phyloP scores from a whole-genome alignment of 345 rosid species.

The Triadica sebifera region DNA sequence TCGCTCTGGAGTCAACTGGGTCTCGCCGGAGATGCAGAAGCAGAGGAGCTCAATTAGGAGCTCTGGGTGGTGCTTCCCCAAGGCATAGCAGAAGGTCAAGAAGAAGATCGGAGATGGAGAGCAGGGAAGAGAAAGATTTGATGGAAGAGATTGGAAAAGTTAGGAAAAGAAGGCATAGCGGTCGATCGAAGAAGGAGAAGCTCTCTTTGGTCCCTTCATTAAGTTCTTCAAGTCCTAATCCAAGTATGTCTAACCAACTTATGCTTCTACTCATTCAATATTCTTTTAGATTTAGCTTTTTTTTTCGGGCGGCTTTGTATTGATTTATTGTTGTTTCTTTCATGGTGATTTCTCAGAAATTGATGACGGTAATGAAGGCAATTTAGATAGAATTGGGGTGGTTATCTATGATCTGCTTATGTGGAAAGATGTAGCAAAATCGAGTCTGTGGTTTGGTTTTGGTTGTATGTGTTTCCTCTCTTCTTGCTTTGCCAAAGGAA shows the following conservation, averaged over 20 bases:
- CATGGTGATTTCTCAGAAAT: conserved; percentile 28
- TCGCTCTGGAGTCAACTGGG: conserved; percentile 37
- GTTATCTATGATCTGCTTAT: conserved; percentile 55
- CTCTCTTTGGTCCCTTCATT: conserved; percentile 43
- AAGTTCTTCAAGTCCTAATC: conserved; percentile 44
- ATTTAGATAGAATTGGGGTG: conserved; percentile 55
- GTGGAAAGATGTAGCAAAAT: conserved; percentile 87
- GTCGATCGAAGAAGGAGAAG: conserved; percentile 70
- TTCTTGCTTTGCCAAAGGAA: conserved; percentile 76
- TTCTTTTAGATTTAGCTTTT: background rate
- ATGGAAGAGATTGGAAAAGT: conserved; percentile 51
- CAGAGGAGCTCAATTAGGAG: conserved; percentile 49
- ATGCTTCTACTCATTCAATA: background rate
- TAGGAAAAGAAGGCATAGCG: conserved; percentile 53
- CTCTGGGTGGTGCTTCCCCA: conserved; percentile 50
- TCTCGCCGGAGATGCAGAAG: conserved; percentile 54
- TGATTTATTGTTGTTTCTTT: conserved; percentile 6
- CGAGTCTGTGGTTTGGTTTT: conserved; percentile 87
- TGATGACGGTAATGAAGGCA: conserved; percentile 49
- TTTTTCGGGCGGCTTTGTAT: background rate
- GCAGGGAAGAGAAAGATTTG: conserved; percentile 61
- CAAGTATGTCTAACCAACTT: conserved; percentile 36
- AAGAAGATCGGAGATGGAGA: conserved; percentile 62
- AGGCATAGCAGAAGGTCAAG: conserved; percentile 55
- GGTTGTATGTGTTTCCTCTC: conserved; percentile 78